phyloP scores from a whole-genome alignment of 2,329 filamentous ascomycete species.

The Monosporascus sp. region DNA sequence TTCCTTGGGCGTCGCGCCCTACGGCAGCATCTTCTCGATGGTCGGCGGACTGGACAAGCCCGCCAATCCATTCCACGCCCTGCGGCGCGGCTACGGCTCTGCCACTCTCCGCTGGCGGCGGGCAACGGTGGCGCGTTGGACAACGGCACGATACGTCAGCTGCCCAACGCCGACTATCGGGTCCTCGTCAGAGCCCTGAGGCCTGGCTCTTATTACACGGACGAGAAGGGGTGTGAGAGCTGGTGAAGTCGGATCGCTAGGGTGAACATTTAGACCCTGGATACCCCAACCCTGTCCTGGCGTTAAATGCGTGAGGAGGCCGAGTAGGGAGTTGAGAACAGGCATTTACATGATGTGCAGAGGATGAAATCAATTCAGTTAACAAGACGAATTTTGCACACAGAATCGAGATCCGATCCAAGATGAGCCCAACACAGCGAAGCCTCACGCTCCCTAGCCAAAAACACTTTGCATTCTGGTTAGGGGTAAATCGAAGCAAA shows the following conservation, averaged over 20 bases:
- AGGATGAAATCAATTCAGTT: no score
- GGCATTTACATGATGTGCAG: no score
- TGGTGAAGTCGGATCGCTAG: neutral
- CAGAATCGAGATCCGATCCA: no score
- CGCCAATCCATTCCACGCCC: neutral
- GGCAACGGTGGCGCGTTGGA: neutral
- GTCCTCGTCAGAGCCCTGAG: neutral
- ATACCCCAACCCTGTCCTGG: neutral
- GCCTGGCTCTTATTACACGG: neutral
- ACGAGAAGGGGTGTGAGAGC: neutral
- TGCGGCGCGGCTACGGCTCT: neutral
- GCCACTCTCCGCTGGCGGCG: neutral
- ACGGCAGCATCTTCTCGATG: neutral
- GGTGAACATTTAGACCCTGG: neutral
- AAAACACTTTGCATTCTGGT: no score
- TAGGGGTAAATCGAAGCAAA: no score
- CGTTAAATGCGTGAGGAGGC: no score
- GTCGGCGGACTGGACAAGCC: neutral
- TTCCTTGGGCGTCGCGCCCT: neutral
- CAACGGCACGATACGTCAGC: neutral
- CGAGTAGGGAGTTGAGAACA: no score
- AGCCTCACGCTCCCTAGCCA: no score
- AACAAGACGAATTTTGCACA: no score
- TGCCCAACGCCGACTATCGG: neutral
- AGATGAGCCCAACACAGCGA: no score